These are phyloP conservation scores for Xylariaceae sp. DNA, from an alignment of 2,329 filamentous ascomycete genomes.

Conservation along the genomic window DNA sequence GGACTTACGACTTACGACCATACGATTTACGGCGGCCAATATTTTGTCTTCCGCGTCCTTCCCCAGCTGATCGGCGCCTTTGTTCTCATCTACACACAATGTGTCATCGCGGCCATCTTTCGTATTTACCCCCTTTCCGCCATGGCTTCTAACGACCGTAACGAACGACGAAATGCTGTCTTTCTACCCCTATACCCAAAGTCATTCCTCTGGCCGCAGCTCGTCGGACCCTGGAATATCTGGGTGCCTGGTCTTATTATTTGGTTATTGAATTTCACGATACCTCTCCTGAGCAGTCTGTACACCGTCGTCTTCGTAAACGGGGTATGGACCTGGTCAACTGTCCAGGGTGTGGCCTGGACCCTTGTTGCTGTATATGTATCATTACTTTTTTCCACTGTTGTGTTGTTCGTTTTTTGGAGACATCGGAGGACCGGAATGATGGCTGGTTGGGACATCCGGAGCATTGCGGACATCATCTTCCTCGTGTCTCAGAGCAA, in stretches of 20 bases:
- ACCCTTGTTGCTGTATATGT: conserved; percentile 70
- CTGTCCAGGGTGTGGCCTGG: conserved; percentile 76
- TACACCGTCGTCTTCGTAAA: conserved; percentile 62
- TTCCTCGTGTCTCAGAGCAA: conserved; percentile 78
- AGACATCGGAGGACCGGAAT: conserved; percentile 65
- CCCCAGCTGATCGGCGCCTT: conserved; percentile 71
- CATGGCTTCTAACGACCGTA: conserved; percentile 63
- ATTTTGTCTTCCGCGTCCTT: conserved; percentile 83
- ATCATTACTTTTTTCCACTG: conserved; percentile 55
- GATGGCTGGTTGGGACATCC: conserved; percentile 67
- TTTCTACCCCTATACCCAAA: conserved; percentile 67
- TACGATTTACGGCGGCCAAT: conserved; percentile 65
- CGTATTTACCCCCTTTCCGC: conserved; percentile 73
- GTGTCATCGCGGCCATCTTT: conserved; percentile 68
- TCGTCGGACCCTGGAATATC: conserved; percentile 62
- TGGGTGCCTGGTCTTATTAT: conserved; percentile 63
- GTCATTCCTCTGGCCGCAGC: conserved; percentile 59
- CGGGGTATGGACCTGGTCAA: conserved; percentile 70
- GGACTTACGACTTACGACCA: conserved; percentile 66
- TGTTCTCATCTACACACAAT: conserved; percentile 73
- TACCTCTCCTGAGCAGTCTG: conserved; percentile 75
- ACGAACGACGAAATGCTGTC: conserved; percentile 59
- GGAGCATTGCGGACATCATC: conserved; percentile 76
- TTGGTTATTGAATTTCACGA: conserved; percentile 75
- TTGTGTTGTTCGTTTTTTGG: conserved; percentile 63